Evolutionary conservation across 2,329 filamentous ascomycete genomes (phyloP).

Genomic region (Magnaporthiopsis poae): DNA sequence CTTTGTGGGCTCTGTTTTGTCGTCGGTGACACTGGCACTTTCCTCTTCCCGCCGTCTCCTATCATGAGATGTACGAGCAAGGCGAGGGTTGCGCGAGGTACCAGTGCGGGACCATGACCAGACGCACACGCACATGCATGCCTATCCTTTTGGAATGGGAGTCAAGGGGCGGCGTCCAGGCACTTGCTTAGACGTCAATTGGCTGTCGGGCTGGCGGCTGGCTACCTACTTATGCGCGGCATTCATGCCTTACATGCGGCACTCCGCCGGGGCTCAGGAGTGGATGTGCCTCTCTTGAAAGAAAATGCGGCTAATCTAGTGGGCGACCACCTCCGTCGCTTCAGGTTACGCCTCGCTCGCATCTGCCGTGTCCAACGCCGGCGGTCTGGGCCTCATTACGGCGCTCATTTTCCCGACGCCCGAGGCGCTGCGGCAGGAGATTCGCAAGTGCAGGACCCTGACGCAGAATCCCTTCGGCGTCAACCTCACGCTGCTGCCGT

Average conservation of each 20-base stretch:
- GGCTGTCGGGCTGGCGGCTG: neutral
- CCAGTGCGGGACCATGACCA: neutral
- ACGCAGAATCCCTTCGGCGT: conserved; percentile 77
- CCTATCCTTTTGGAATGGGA: neutral
- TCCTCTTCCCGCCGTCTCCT: neutral
- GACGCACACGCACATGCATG: neutral
- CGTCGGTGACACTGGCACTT: neutral
- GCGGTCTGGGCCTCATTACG: conserved; percentile 72
- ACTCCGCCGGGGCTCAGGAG: neutral
- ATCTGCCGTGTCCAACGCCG: conserved; percentile 69
- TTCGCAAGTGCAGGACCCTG: conserved; percentile 72
- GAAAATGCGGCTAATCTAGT: neutral
- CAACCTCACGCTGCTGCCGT: conserved; percentile 87
- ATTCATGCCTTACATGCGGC: neutral
- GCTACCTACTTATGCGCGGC: neutral
- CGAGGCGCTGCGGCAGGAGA: conserved; percentile 86
- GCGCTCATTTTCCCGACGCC: conserved; percentile 88
- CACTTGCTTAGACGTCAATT: neutral
- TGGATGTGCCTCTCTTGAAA: neutral
- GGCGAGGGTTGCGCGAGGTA: neutral
- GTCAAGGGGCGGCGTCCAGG: neutral
- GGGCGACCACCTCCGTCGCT: conserved; percentile 24
- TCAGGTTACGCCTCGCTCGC: conserved; percentile 73
- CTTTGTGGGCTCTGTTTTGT: neutral
- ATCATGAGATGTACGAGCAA: neutral